phyloP scores from a whole-genome alignment of 805 yeast genomes.

The Kazachstania kunashirensis region DNA sequence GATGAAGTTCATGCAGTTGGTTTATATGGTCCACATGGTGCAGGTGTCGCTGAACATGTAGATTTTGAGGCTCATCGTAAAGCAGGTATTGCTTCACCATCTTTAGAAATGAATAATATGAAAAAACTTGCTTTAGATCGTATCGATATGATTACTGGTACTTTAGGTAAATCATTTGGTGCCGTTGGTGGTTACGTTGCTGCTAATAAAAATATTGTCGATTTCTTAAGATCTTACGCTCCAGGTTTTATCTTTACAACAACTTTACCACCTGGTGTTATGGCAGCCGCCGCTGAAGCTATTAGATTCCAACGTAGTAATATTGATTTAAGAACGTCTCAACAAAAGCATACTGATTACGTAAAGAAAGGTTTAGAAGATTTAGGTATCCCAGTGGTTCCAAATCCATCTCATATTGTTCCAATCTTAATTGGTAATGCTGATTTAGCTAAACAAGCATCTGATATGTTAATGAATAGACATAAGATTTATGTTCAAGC shows the following conservation, averaged over 20 bases:
- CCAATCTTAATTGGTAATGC: constrained; percentile 95
- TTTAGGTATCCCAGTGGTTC: constrained; percentile 87
- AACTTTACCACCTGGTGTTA: constrained; percentile 90
- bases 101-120: constrained; percentile 1
- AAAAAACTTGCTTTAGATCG: constrained; percentile 67
- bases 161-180: constrained; percentile 95
- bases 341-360: constrained; percentile 77
- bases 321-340: constrained; percentile 66
- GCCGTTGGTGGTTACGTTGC: constrained; percentile 97
- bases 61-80: constrained; percentile 76
- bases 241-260: constrained; percentile 98
- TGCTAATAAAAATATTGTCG: constrained; percentile 71
- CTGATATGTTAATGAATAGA: constrained; percentile 75
- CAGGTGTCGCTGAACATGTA: constrained; percentile 97
- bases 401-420: constrained; percentile 95
- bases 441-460: constrained; percentile 79
- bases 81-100: constrained; percentile 49
- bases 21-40: constrained; percentile 98
- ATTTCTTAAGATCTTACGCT: constrained; percentile 92
- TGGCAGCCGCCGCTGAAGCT: constrained; percentile 91
- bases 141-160: constrained; percentile 93
- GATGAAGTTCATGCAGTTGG: constrained; percentile 99
- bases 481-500: constrained; percentile 94
- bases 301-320: constrained; percentile 75
- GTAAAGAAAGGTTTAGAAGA: constrained; percentile 62